A percentile compares a stretch with the other conserved stretches of the same genome.
Evolutionary conservation across 768 basidiomycete species (phyloP).

Genomic region (Sporobolomyces pararoseus): DNA sequence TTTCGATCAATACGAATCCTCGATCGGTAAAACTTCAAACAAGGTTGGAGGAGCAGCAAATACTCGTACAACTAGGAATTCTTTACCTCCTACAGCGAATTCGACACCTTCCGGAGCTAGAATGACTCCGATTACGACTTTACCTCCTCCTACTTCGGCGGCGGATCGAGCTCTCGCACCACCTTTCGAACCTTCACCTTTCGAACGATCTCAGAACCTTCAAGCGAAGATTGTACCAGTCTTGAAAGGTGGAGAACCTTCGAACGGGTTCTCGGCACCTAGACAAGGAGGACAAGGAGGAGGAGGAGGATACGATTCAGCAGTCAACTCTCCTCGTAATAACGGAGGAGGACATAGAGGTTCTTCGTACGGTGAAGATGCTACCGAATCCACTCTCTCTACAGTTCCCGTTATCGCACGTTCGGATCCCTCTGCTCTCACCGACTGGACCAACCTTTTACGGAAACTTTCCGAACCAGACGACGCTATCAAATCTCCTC

Average conservation of each 20-base stretch:
- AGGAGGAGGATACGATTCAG: neutral
- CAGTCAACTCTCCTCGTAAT: neutral
- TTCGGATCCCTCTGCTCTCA: slow-evolving; percentile 10
- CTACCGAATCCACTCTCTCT: neutral
- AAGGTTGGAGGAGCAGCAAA: neutral
- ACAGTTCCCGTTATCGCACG: slow-evolving; percentile 9
- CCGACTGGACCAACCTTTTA: slow-evolving; percentile 26
- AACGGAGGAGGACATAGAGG: neutral
- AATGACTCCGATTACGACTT: neutral
- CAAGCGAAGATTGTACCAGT: slow-evolving; percentile 31
- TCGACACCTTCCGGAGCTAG: neutral
- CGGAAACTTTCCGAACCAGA: no score
- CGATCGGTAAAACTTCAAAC: neutral
- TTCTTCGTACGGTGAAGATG: no score
- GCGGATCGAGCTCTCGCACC: slow-evolving; percentile 34
- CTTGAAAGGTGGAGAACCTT: neutral
- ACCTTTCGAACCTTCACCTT: slow-evolving; percentile 33
- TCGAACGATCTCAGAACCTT: slow-evolving; percentile 24
- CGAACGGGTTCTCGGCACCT: neutral
- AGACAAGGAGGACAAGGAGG: neutral
- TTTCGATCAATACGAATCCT: neutral
- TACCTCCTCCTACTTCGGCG: neutral
- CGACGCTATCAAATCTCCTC: no score
- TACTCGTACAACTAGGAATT: neutral
- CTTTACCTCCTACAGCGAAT: neutral